phyloP scores from a whole-genome alignment of 2,329 filamentous ascomycete species.

The Arthrobotrys musiformis region DNA sequence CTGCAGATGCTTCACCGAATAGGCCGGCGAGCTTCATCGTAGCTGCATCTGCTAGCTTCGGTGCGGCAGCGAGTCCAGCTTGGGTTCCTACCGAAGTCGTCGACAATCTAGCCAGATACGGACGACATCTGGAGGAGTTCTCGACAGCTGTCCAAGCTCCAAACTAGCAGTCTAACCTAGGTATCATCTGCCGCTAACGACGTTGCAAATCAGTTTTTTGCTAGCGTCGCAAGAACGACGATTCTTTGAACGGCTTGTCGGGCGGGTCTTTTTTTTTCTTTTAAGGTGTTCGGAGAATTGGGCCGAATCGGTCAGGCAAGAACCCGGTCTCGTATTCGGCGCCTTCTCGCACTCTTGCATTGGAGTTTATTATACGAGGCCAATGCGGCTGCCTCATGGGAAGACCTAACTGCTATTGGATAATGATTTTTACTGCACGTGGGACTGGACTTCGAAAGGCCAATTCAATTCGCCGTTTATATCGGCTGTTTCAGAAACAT shows the following conservation, averaged over 20 bases:
- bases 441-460: neutral
- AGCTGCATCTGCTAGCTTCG: slow-evolving; percentile 22
- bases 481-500: too few relatives aligned
- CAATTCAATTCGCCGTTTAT: too few relatives aligned
- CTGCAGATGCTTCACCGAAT: neutral
- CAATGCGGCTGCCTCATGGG: neutral
- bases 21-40: slow-evolving; percentile 4
- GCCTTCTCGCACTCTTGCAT: slow-evolving; percentile 1
- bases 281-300: slow-evolving; percentile 13
- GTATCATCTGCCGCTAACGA: neutral
- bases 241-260: neutral
- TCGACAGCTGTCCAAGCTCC: neutral
- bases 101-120: slow-evolving; percentile 19
- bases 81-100: slow-evolving; percentile 7
- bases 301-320: slow-evolving; percentile 12
- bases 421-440: neutral
- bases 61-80: slow-evolving; percentile 41
- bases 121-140: slow-evolving; percentile 33
- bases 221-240: slow-evolving; percentile 4
- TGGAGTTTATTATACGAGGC: neutral
- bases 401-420: neutral
- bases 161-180: neutral
- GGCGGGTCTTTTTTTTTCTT: too few relatives aligned
- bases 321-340: slow-evolving; percentile 18
- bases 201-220: neutral